Base-by-base conservation (phyloP, 768 basidiomycete species). In the Tulasnella sp. region DNA sequence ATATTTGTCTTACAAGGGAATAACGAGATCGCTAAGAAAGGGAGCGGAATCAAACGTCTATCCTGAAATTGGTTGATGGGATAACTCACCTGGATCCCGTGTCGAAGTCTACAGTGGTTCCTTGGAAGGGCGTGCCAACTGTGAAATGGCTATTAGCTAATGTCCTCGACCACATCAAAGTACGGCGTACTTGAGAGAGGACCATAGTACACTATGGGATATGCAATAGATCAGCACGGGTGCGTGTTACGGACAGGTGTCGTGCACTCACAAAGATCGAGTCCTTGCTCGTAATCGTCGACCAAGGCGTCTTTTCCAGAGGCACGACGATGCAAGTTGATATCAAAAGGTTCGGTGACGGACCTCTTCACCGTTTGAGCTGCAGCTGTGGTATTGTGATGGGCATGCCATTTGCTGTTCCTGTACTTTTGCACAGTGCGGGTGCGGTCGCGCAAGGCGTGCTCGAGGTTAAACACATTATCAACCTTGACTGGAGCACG, bases 71-170 rank as follows among this genome's bases (percentile, higher is more conserved):
- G 8, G 6, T 5, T 8, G 15, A 7, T 15, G 29, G 29, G 19
- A 45, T 25, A 21, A 11, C 19, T 25, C 43, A 45, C 23, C 23
- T 21, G 23, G 31, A 57, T 8, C 55, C 55, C 2, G 59, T 60
- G 43, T 60, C 59, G 31, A 60, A 58, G 35, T 60, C 59, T 21
- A 57, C 54, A 8, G 59, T 60, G 23, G n/a, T 60, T 41, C 7
- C n/a, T 23, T 42, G 35, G 35, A 43, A 23, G 5, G 59, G 59
- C 6, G 59, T 60, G 2, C 57, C 59, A 37, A 60, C 49, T 48
- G 4, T 45, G 9, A 4, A 31, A 23, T n/a, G n/a, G 15, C 2
- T 14, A 19, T 17, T 11, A n/a, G 5, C n/a, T 32, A 31, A 48
- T 25, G 11, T 21, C 19, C 23, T 45, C 50, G n/a, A 52, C 40